Conservation (phyloP, 1,284 basidiomycete genomes). For the Cerioporus squamosus region DNA sequence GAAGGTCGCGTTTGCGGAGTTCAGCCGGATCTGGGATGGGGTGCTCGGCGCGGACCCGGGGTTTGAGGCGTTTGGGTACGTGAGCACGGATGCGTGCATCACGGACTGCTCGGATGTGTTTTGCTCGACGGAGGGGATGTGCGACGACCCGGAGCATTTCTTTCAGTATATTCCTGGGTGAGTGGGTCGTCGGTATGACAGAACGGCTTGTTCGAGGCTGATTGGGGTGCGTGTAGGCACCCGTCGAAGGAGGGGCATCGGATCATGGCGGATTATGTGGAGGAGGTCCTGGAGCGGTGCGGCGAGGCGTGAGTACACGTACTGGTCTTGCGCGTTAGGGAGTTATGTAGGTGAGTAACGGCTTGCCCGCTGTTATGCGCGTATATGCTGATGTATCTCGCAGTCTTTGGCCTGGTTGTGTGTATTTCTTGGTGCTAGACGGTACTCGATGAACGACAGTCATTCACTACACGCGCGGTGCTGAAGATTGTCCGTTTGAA, state of each 20-base stretch:
- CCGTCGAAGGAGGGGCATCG: slow-evolving; percentile 46
- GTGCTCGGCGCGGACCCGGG: slow-evolving; percentile 33
- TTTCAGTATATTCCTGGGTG: slow-evolving; percentile 57
- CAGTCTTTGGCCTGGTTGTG: too few relatives aligned
- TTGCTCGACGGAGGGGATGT: slow-evolving; percentile 27
- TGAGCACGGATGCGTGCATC: slow-evolving; percentile 33
- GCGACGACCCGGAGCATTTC: slow-evolving; percentile 47
- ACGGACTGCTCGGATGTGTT: slow-evolving; percentile 21
- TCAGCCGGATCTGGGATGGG: slow-evolving; percentile 36
- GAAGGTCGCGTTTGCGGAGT: slow-evolving; percentile 34
- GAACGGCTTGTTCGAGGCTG: not conserved
- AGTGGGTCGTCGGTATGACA: slow-evolving; percentile 28
- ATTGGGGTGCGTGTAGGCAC: slow-evolving; percentile 34
- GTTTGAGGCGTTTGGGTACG: slow-evolving; percentile 39
- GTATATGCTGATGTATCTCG: too few relatives aligned
- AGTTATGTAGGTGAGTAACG: too few relatives aligned
- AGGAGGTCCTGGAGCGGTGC: slow-evolving; percentile 37
- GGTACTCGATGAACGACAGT: too few relatives aligned
- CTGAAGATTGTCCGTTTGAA: too few relatives aligned
- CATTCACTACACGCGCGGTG: too few relatives aligned
- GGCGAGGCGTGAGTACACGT: not conserved
- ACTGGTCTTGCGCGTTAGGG: too few relatives aligned
- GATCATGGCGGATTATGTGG: slow-evolving; percentile 54
- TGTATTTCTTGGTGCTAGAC: too few relatives aligned
- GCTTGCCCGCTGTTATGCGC: too few relatives aligned